Evolutionary conservation across 345 rosid genomes (phyloP).

Genomic region (Eucalyptus dawsonii): DNA sequence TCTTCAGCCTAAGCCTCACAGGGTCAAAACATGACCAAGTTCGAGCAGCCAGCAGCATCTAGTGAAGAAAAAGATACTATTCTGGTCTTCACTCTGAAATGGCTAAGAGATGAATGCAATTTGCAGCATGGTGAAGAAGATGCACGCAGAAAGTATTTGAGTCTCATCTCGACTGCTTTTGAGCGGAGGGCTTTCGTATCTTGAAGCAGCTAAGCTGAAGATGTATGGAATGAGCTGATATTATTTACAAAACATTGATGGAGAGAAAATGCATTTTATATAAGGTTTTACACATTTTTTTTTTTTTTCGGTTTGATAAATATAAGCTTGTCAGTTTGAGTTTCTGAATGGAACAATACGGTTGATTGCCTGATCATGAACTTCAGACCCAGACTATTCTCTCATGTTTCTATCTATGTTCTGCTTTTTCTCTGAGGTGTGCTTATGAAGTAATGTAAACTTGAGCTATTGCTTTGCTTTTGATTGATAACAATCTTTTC

Average conservation of each 20-base stretch:
- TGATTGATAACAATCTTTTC: neutral
- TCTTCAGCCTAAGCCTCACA: slow-evolving; percentile 22
- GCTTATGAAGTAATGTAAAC: neutral
- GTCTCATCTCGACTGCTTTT: slow-evolving; percentile 69
- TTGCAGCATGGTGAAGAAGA: slow-evolving; percentile 64
- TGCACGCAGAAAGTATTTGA: slow-evolving; percentile 75
- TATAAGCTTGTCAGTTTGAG: neutral
- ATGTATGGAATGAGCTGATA: neutral
- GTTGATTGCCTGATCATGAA: neutral
- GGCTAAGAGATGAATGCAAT: slow-evolving; percentile 86
- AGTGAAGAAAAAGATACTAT: slow-evolving; percentile 55
- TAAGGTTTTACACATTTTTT: neutral
- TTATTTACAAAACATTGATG: neutral
- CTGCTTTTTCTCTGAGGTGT: neutral
- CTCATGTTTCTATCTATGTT: neutral
- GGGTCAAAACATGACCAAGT: slow-evolving; percentile 25
- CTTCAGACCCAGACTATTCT: neutral
- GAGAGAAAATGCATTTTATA: neutral
- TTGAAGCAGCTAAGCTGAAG: slow-evolving; percentile 5
- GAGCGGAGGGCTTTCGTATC: slow-evolving; percentile 71
- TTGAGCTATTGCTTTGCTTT: neutral
- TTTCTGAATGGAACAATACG: neutral
- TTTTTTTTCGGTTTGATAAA: neutral
- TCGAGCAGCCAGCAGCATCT: neutral
- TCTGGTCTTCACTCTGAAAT: slow-evolving; percentile 79